Evolutionary conservation across 257 asterid genomes (phyloP).

Genomic region (Solanum neorickii): DNA sequence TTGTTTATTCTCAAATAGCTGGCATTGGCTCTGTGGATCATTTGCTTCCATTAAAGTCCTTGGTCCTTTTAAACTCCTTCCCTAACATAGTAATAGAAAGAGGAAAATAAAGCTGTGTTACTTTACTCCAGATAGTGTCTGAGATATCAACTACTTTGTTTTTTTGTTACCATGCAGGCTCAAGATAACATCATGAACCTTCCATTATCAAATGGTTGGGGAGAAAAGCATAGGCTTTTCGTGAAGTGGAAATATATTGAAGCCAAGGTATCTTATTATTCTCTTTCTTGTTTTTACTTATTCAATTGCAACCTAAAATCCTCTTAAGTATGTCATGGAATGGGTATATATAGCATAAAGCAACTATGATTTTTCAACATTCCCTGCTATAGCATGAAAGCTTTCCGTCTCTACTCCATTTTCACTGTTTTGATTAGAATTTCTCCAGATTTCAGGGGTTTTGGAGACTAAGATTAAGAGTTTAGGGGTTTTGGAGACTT

Average conservation of each 20-base stretch:
- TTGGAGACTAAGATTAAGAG: background rate
- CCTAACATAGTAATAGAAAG: background rate
- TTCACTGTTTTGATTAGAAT: background rate
- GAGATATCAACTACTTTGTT: background rate
- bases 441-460: background rate
- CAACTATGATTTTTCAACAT: background rate
- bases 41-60: background rate
- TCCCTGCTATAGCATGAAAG: background rate
- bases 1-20: background rate
- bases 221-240: slow-evolving; percentile 83
- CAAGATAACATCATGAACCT: slow-evolving; percentile 93
- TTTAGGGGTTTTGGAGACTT: background rate
- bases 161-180: slow-evolving; percentile 34
- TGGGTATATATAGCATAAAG: background rate
- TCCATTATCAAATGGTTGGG: slow-evolving; percentile 89
- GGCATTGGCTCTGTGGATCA: background rate
- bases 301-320: background rate
- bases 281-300: background rate
- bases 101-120: background rate
- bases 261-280: slow-evolving; percentile 59
- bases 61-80: background rate
- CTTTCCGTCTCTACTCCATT: background rate
- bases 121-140: background rate
- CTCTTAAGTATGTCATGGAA: background rate
- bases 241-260: slow-evolving; percentile 87